Base-by-base conservation (phyloP, 495 filamentous ascomycete genomes). In the Penicillium maclennaniae region DNA sequence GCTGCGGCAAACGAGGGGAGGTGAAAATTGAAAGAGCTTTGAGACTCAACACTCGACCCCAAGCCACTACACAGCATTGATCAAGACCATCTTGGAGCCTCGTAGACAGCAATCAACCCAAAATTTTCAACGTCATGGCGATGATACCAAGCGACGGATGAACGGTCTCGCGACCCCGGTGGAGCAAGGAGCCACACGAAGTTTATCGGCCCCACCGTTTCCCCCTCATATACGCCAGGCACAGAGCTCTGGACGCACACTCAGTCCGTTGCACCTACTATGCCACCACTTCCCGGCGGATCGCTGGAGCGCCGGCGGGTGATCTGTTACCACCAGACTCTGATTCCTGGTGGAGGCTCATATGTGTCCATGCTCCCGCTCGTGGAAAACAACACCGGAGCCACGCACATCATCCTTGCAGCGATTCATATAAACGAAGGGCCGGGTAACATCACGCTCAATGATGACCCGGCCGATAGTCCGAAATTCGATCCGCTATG, bases 331-430 rank as follows among this genome's bases (percentile, higher is more conserved):
- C 84, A 88, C 66, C 88, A 91, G 71, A 92, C 87, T 5, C 73
- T 84, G 54, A 68, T 76, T 19, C 71, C 75, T 47, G 68, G 79
- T 27, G 57, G 63, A 23, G 82, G 78, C 53, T 71, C 77, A 17
- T 80, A 79, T 55, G 84, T 90, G 59, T 86, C 86, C 25, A 73
- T 91, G 55, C 78, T 89, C 2, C 87, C 87, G 0, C 80, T 95
- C 36, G 58, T 91, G 53, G 77, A 73, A 23, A 65, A 81, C 53
- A 65, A 72, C 41, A 77, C 79, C 2, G 70, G 83, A n/a, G 69
- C 86, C 46, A 91, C 88, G 0, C 89, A 93, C 61, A 58, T 91
- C 31, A 89, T 90, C 51, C 62, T 95, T 41, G 89, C 88, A 7
- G 88, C 89, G 3, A 82, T 95, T 47, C 89, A 93, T 64, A 71